A percentile compares a stretch with the other conserved stretches of the same genome.
Evolutionary conservation across 768 basidiomycete genomes (phyloP).

Genomic region (Mycena belliarum): DNA sequence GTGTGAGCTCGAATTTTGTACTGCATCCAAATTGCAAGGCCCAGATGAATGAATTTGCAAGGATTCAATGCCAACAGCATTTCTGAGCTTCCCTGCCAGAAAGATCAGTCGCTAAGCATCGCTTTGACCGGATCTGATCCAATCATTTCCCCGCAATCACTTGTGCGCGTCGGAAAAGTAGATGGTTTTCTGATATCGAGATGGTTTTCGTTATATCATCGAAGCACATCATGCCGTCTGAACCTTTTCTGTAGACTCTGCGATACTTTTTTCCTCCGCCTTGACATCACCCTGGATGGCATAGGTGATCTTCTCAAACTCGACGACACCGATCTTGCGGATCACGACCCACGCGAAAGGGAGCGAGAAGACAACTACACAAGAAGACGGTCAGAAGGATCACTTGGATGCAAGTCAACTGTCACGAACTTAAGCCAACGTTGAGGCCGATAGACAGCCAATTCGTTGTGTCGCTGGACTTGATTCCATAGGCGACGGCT

Average conservation of each 20-base stretch:
- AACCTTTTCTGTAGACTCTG: constrained; percentile 10
- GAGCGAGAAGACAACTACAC: constrained; percentile 30
- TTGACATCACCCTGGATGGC: constrained; percentile 6
- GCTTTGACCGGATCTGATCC: constrained; percentile 1
- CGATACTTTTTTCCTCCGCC: constrained; percentile 4
- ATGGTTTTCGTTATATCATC: not conserved
- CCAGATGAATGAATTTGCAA: no score
- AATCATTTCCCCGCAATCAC: not conserved
- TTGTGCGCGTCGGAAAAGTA: no score
- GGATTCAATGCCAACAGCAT: no score
- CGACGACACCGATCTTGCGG: constrained; percentile 32
- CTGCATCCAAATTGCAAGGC: no score
- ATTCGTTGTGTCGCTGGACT: constrained; percentile 33
- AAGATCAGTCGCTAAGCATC: not conserved
- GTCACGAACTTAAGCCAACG: constrained; percentile 32
- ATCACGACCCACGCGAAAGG: constrained; percentile 34
- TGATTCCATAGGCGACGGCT: constrained; percentile 36
- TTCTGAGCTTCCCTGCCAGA: no score
- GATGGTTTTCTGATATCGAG: not conserved
- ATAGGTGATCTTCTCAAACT: constrained; percentile 28
- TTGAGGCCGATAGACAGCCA: constrained; percentile 37
- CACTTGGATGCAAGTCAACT: not conserved
- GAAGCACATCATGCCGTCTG: not conserved
- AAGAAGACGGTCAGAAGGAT: not conserved
- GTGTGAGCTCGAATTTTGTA: no score